Evolutionary conservation across 306 rosid genomes (phyloP).

Genomic region (Prunus persica): Prunus_persica_NCBIv2 NC_034009.1:27194501-27195000

Average conservation of each 20-base stretch:
- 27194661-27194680: too few species aligned
- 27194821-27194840: conserved; percentile 39
- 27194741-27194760: conserved; percentile 56
- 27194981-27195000: conserved; percentile 29
- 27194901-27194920: conserved; percentile 8
- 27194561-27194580: neutral
- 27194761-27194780: conserved; percentile 47
- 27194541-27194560: conserved; percentile 1
- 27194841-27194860: conserved; percentile 41
- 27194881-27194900: conserved; percentile 36
- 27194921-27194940: conserved; percentile 36
- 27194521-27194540: conserved; percentile 51
- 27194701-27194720: neutral
- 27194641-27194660: too few species aligned
- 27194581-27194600: neutral
- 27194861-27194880: conserved; percentile 43
- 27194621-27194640: too few species aligned
- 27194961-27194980: conserved; percentile 26
- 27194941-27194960: conserved; percentile 37
- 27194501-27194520: conserved; percentile 36
- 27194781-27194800: conserved; percentile 59
- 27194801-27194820: conserved; percentile 45
- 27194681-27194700: neutral
- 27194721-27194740: neutral
- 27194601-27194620: neutral